phyloP scores from a whole-genome alignment of 139 green algal species.

The Closterium sp. region DNA sequence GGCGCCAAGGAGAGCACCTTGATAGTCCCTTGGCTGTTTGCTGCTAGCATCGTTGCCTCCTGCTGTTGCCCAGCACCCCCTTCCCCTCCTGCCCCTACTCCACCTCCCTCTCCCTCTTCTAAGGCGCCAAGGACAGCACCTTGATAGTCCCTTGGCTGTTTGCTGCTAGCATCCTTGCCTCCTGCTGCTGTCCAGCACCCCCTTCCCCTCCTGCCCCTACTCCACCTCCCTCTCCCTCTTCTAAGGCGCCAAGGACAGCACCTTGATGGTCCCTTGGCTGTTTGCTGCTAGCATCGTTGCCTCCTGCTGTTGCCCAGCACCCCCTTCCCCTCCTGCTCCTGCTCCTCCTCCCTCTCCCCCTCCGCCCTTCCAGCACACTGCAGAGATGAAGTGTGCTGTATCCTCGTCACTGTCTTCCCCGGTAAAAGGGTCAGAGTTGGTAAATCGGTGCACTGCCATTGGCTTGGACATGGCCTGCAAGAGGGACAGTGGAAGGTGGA shows the following conservation, averaged over 20 bases:
- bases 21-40: conserved; percentile 40
- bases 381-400: conserved; percentile 63
- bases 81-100: no score
- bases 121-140: conserved; percentile 14
- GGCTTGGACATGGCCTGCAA: conserved; percentile 53
- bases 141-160: conserved; percentile 70
- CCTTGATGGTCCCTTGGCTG: conserved; percentile 65
- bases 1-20: conserved; percentile 9
- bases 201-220: neutral
- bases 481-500: neutral
- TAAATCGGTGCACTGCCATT: conserved; percentile 38
- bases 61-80: no score
- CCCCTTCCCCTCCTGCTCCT: neutral
- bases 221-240: conserved; percentile 37
- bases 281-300: conserved; percentile 69
- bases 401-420: conserved; percentile 12
- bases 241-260: conserved; percentile 14
- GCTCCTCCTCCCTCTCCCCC: conserved; percentile 25
- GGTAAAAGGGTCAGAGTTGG: conserved; percentile 29
- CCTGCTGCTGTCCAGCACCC: neutral
- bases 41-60: no score
- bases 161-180: conserved; percentile 63
- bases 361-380: conserved; percentile 70
- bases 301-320: neutral
- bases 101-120: neutral